These are phyloP conservation scores for Naegleria lovaniensis DNA, from an alignment of 208 protist genomes.

Conservation along the genomic window DNA sequence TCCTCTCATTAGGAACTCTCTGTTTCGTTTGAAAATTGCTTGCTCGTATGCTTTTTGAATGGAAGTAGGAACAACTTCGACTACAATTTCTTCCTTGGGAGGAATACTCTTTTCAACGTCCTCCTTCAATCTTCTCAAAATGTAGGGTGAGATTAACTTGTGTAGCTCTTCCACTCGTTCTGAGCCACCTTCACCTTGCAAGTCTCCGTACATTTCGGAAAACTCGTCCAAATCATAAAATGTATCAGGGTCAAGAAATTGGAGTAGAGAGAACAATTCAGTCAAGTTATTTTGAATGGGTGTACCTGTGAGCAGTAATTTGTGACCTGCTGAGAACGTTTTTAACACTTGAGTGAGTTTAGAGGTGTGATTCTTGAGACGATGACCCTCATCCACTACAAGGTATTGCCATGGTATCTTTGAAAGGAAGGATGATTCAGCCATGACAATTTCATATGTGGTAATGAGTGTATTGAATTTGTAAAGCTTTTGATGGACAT, in stretches of 20 bases:
- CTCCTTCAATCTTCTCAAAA: conserved; percentile 91
- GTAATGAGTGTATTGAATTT: conserved; percentile 89
- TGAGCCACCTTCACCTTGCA: conserved; percentile 36
- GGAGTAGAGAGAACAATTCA: conserved; percentile 89
- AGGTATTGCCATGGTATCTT: conserved; percentile 79
- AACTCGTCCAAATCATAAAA: conserved; percentile 49
- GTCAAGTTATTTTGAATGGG: conserved; percentile 91
- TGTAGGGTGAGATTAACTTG: conserved; percentile 60
- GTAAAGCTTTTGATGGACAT: conserved; percentile 25
- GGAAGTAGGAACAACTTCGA: conserved; percentile 59
- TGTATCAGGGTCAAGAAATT: conserved; percentile 79
- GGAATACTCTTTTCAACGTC: conserved; percentile 93
- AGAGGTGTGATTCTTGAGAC: conserved; percentile 75
- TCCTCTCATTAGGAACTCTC: conserved; percentile 15
- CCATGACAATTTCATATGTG: conserved; percentile 80
- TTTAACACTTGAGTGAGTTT: conserved; percentile 55
- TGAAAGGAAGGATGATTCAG: conserved; percentile 66
- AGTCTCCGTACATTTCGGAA: conserved; percentile 49
- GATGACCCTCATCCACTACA: conserved; percentile 93
- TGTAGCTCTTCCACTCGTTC: conserved; percentile 58
- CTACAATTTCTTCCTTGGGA: conserved; percentile 79
- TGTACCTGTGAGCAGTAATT: conserved; percentile 81
- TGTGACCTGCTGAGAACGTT: conserved; percentile 65
- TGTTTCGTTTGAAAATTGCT: conserved; percentile 53
- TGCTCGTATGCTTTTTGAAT: conserved; percentile 72